Percentiles rank a stretch among this genome's conserved stretches.
Conservation (phyloP, 106 monocot species). For the Dendrobium officinale region DNA sequence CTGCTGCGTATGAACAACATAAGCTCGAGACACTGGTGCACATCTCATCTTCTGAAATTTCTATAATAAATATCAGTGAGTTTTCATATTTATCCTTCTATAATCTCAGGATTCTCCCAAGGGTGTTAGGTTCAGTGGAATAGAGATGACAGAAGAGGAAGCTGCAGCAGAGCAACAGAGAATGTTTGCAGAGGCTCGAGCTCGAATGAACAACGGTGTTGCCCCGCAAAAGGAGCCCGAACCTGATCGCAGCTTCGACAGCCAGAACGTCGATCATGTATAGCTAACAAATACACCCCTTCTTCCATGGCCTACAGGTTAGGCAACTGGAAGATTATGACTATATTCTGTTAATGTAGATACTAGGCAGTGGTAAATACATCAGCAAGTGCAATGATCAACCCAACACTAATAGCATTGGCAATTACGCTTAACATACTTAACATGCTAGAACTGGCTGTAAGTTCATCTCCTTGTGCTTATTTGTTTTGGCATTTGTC, state of each 20-base stretch:
- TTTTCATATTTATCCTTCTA: neutral
- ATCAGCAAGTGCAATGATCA: neutral
- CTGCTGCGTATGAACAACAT: constrained; percentile 93
- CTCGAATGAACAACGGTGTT: constrained; percentile 85
- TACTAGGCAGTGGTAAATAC: neutral
- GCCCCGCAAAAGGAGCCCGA: constrained; percentile 43
- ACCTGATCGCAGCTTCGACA: constrained; percentile 5
- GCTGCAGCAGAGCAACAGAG: constrained; percentile 91
- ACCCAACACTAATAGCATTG: neutral
- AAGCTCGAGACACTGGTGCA: constrained; percentile 77
- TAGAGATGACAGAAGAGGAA: constrained; percentile 97
- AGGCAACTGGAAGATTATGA: neutral
- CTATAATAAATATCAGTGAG: neutral
- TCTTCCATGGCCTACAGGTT: neutral
- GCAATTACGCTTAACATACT: neutral
- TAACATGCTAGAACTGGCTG: neutral
- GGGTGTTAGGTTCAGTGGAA: constrained; percentile 43
- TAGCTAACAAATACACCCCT: neutral
- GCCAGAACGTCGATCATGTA: neutral
- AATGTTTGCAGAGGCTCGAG: constrained; percentile 98
- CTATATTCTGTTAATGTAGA: neutral
- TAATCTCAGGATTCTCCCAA: constrained; percentile 74
- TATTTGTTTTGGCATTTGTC: neutral
- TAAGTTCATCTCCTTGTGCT: neutral
- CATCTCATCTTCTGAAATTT: neutral